A percentile compares a stretch with the other conserved stretches of the same genome.
phyloP scores from a whole-genome alignment of 2,329 filamentous ascomycete genomes.

The Aspergillus quadrilineatus region DNA sequence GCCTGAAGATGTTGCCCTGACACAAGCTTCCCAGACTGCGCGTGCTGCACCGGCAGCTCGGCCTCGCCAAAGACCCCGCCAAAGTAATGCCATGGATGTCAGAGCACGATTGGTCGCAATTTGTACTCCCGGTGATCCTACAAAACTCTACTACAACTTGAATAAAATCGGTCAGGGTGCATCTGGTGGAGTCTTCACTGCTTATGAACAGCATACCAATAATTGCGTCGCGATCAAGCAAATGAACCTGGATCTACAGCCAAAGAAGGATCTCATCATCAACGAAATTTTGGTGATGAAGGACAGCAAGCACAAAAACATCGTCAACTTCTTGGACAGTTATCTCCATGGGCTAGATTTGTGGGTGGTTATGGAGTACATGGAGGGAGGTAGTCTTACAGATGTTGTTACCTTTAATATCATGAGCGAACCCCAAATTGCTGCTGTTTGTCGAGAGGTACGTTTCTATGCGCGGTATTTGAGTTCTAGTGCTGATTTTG shows the following conservation, averaged over 20 bases:
- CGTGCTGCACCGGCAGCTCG: conserved; percentile 59
- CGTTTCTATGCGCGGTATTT: conserved; percentile 22
- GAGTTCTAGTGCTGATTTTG: conserved; percentile 18
- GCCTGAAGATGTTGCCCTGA: conserved; percentile 37
- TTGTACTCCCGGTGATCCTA: conserved; percentile 85
- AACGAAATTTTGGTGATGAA: conserved; percentile 99
- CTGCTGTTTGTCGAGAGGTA: conserved; percentile 85
- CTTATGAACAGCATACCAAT: conserved; percentile 79
- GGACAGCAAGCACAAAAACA: conserved; percentile 96
- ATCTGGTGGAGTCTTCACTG: conserved; percentile 91
- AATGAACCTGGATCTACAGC: conserved; percentile 98
- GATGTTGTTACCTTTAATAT: conserved; percentile 99
- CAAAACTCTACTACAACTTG: conserved; percentile 79
- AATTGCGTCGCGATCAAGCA: conserved; percentile 96
- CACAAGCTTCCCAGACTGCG: conserved; percentile 29
- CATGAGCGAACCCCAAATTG: conserved; percentile 97
- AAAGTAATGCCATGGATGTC: conserved; percentile 80
- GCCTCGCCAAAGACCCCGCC: conserved; percentile 73
- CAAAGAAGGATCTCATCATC: conserved; percentile 98
- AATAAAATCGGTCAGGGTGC: conserved; percentile 97
- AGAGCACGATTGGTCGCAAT: conserved; percentile 81
- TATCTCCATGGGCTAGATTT: conserved; percentile 86
- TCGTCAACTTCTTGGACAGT: conserved; percentile 99
- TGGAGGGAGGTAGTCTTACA: conserved; percentile 96
- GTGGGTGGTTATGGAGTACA: conserved; percentile 99